phyloP scores from a whole-genome alignment of 2,329 filamentous ascomycete genomes.

The Botryotinia calthae region DNA sequence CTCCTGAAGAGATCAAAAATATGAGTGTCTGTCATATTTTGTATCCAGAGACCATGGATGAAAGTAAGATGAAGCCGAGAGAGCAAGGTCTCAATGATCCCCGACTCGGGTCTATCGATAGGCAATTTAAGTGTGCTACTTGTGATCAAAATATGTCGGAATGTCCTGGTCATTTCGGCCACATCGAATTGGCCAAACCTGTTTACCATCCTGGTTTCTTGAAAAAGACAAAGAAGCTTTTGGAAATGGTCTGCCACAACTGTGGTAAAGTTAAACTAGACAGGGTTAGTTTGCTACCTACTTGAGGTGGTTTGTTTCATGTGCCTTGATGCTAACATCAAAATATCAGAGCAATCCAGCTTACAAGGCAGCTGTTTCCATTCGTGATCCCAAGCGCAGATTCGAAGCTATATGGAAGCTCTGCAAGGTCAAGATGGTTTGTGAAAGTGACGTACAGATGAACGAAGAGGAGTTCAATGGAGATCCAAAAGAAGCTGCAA shows the following conservation, averaged over 20 bases:
- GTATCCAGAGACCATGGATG: slow-evolving; percentile 99
- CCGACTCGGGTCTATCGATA: slow-evolving; percentile 92
- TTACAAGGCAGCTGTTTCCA: slow-evolving; percentile 76
- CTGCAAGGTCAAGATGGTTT: slow-evolving; percentile 84
- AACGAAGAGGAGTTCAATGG: slow-evolving; percentile 67
- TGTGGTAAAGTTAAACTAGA: slow-evolving; percentile 97
- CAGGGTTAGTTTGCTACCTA: slow-evolving; percentile 79
- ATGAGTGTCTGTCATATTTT: slow-evolving; percentile 96
- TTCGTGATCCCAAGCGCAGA: slow-evolving; percentile 88
- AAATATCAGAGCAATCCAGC: slow-evolving; percentile 73
- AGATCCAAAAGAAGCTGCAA: slow-evolving; percentile 51
- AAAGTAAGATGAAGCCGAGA: slow-evolving; percentile 85
- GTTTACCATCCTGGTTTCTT: slow-evolving; percentile 96
- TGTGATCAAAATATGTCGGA: slow-evolving; percentile 94
- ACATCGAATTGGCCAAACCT: slow-evolving; percentile 95
- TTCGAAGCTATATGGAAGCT: slow-evolving; percentile 91
- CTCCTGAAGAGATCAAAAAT: slow-evolving; percentile 97
- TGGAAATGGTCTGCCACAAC: slow-evolving; percentile 98
- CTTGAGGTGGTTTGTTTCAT: slow-evolving; percentile 51
- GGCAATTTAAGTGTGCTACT: slow-evolving; percentile 92
- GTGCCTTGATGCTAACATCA: slow-evolving; percentile 59
- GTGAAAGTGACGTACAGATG: slow-evolving; percentile 71
- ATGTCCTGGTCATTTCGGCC: slow-evolving; percentile 96
- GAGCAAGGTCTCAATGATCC: slow-evolving; percentile 93
- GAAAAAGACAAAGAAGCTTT: slow-evolving; percentile 98